phyloP scores from a whole-genome alignment of 1,139 yeast species.

The Geotrichum armillariae region DNA sequence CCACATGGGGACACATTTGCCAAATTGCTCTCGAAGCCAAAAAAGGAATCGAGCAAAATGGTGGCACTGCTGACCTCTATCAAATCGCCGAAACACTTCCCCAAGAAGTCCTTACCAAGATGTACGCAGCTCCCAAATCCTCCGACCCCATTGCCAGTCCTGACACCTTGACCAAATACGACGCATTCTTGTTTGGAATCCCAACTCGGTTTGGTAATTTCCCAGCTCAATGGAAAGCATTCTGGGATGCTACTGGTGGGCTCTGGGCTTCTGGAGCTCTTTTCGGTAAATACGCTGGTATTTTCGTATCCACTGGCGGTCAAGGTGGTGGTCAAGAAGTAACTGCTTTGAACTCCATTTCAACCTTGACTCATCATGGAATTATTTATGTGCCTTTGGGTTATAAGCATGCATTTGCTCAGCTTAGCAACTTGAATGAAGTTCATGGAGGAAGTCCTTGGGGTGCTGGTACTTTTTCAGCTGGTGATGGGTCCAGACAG shows the following conservation, averaged over 20 bases:
- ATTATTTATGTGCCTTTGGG: conserved; percentile 68
- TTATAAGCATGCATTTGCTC: conserved; percentile 57
- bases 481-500: conserved; percentile 69
- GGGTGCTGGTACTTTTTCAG: conserved; percentile 81
- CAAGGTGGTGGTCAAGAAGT: conserved; percentile 80
- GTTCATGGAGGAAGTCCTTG: conserved; percentile 78
- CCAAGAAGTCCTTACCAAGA: conserved; percentile 51
- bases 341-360: conserved; percentile 59
- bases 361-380: conserved; percentile 72
- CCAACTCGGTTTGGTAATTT: conserved; percentile 78
- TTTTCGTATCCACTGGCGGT: conserved; percentile 72
- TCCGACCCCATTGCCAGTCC: conserved; percentile 64
- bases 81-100: conserved; percentile 76
- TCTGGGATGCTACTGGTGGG: conserved; percentile 76
- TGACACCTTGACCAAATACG: conserved; percentile 57
- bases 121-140: conserved; percentile 59
- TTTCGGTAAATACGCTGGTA: conserved; percentile 68
- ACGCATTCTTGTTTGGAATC: conserved; percentile 70
- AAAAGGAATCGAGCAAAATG: conserved; percentile 67
- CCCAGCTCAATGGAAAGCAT: conserved; percentile 74
- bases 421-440: conserved; percentile 57
- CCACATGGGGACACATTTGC: conserved; percentile 73
- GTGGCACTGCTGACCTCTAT: conserved; percentile 62
- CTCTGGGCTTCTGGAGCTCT: conserved; percentile 72
- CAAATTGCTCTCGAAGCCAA: conserved; percentile 64